Base-by-base conservation (phyloP, 2,329 filamentous ascomycete species). In the Bipolaris cookei region DNA sequence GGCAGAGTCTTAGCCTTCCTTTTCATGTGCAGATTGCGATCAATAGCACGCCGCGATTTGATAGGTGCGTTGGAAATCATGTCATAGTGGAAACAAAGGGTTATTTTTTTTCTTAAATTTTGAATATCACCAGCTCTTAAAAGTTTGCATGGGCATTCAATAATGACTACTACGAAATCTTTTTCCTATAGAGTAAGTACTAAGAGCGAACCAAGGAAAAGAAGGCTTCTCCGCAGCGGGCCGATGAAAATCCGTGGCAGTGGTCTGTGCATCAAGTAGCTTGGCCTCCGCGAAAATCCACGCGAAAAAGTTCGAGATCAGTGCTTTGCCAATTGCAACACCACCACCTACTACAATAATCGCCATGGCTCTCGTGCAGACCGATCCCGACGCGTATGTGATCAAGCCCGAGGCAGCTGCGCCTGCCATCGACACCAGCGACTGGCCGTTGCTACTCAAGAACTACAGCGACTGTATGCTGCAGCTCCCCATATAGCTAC, bases 371-470 rank as follows among this genome's bases (percentile, higher is more conserved):
- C 72, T 76, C 64, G 68, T 74, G 47, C 64, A 71, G 60, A 67
- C 69, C 43, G 66, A 72, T 55, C 64, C 82, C 75, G 88, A 90
- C 76, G 90, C 94, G 73, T 91, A 91, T 78, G 85, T 86, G 78
- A 97, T 99, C 83, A 97, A 97, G 87, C 95, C 95, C 54, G 88
- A 96, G 83, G 88, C 90, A 72, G 83, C 86, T 67, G 87, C 89
- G 72, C 90, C 92, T 67, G 82, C 87, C 59, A 83, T 96, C 71
- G 89, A 96, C 80, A 96, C 91, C 69, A 93, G 89, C 82, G 86
- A 88, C 77, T 97, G 92, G 92, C 95, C 95, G 71, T 84, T 98
- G 73, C 85, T 98, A 72, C 85, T 98, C 74, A 96, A 96, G 84
- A 96, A 97, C 83, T 98, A 96, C 82, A 90, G 92, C 79, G 91